phyloP scores from a whole-genome alignment of 345 rosid genomes.

The Acer saccharum region DNA sequence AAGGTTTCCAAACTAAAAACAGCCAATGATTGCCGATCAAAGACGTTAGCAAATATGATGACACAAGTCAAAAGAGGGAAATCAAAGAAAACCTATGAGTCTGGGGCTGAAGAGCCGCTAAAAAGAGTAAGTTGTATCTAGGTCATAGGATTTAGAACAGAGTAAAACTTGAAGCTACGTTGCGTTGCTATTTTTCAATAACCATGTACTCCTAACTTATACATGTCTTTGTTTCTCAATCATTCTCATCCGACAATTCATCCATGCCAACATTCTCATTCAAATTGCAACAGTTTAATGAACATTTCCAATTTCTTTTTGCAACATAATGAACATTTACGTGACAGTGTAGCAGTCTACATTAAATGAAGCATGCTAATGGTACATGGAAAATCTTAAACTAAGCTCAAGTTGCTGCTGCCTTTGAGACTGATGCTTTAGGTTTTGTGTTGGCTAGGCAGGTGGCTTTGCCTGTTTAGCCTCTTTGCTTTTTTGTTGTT shows the following conservation, averaged over 20 bases:
- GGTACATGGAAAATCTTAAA: neutral
- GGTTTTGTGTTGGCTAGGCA: too few species aligned
- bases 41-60: neutral
- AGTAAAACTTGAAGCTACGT: neutral
- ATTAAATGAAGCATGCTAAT: neutral
- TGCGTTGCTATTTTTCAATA: neutral
- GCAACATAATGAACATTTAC: neutral
- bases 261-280: neutral
- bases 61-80: neutral
- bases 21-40: neutral
- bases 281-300: neutral
- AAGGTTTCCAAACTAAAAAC: constrained; percentile 9
- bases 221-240: neutral
- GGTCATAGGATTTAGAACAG: neutral
- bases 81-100: neutral
- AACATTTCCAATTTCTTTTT: neutral
- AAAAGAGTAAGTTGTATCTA: neutral
- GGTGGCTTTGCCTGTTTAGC: too few species aligned
- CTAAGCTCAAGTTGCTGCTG: too few species aligned
- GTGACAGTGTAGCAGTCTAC: too few species aligned
- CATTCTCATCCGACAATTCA: neutral
- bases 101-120: neutral
- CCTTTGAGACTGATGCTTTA: too few species aligned
- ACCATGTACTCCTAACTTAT: neutral
- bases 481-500: too few species aligned